Base-by-base conservation (phyloP, 2,329 filamentous ascomycete genomes). In the Truncatella angustata region DNA sequence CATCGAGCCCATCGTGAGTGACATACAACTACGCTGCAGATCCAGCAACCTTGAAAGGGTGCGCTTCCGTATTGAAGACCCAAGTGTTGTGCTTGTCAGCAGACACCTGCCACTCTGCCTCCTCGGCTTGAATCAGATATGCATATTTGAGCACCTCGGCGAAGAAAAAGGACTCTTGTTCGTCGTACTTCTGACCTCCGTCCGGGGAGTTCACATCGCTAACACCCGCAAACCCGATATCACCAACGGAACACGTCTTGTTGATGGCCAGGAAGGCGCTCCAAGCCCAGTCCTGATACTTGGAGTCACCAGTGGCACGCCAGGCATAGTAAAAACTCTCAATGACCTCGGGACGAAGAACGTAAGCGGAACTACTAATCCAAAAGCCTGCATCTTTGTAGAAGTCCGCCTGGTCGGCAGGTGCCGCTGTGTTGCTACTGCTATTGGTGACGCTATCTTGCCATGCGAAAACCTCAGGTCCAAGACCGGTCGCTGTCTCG, bases 261-360 rank as follows among this genome's bases (percentile, higher is more conserved):
- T 85, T 86, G 64, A 95, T 87, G 23, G 78, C 78, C 32, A 80
- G 63, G 68, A 93, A 94, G 0, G 84, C 90, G 36, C 87, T 81
- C 89, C 90, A 96, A 4, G 87, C 87, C 86, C 88, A 91, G 54
- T 93, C 86, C 66, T 90, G 87, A 69, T 92, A 96, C 71, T 84
- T 87, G 28, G 72, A 59, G 54, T 93, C 80, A 3, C 87, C 86
- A 0, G 91, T 96, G 1, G 87, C 81, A 47, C 90, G 84, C 74
- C 89, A 95, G 2, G 91, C 89, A 68, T 96, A 94, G 77, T 95
- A 96, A 68, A 86, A 86, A 59, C 84, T 88, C 73, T 96, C 91
- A 30, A 95, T 79, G 3, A 91, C 89, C 70, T 95, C 91, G 0
- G 90, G 87, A 0, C 91, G 81, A 26, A 95, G 79, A 7, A 86